phyloP scores from a whole-genome alignment of 306 rosid species.

The Hippophae tibetana region DNA sequence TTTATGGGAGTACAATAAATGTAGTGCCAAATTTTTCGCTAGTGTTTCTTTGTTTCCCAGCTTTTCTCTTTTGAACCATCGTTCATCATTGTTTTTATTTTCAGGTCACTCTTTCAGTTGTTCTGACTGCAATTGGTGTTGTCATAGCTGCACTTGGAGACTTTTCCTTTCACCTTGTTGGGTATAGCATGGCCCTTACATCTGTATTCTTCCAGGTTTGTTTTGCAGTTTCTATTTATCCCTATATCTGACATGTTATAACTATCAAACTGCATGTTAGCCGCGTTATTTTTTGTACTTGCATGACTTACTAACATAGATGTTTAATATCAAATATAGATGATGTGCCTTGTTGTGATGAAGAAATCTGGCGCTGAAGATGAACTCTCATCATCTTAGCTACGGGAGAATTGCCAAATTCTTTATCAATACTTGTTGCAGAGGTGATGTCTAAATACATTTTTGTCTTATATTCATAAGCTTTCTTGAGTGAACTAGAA shows the following conservation, averaged over 20 bases:
- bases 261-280: neutral
- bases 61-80: constrained; percentile 14
- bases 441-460: constrained; percentile 31
- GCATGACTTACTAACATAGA: constrained; percentile 20
- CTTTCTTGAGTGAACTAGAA: neutral
- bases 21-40: constrained; percentile 6
- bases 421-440: constrained; percentile 58
- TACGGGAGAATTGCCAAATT: constrained; percentile 84
- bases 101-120: constrained; percentile 77
- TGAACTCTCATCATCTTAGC: constrained; percentile 80
- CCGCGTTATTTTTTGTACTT: neutral
- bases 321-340: constrained; percentile 40
- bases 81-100: constrained; percentile 12
- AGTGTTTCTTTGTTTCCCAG: constrained; percentile 8
- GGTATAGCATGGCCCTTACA: constrained; percentile 85
- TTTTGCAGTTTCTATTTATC: constrained; percentile 12
- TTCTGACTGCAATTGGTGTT: constrained; percentile 78
- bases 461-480: no score
- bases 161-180: constrained; percentile 83
- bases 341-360: constrained; percentile 93
- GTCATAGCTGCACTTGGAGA: constrained; percentile 86
- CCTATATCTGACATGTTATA: neutral
- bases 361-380: constrained; percentile 95
- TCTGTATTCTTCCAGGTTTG: constrained; percentile 90
- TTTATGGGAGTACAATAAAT: neutral